Evolutionary conservation across 805 yeast genomes (phyloP), one percentile per base, ranked within the genome.

Genomic region (Saccharomyces mikatae): DNA sequence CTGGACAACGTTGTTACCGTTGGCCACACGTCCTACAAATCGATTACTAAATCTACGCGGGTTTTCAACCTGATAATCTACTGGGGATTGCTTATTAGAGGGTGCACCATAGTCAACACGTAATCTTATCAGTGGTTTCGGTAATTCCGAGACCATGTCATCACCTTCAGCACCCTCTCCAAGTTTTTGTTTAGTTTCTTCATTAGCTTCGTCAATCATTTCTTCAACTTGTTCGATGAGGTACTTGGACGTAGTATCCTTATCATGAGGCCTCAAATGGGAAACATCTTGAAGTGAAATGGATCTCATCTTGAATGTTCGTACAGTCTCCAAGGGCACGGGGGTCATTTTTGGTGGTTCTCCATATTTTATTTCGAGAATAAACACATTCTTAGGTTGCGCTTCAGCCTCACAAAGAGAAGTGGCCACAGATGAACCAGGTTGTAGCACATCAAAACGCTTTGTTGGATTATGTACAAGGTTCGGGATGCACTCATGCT

Each of bases 381-480:
- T 74, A 54, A 86, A 91, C 0, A 84, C 91, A 65, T 82, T 78
- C 66, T 94, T 94, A 32, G 78, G 80, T 14, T 81, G 76, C 0
- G 89, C 80, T 66, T 94, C 99, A 10, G 92, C 95, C 52, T 87
- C 94, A 56, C 87, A 80, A 26, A 94, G 74, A 2, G 96, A 84
- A 0, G 99, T 94, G 0, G 96, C 97, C 17, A 94, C 87, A 0
- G 96, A 87, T 1, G 96, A 88, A 0, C 99, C 99, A 0, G 96
- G 94, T 66, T 90, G 97, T 41, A 94, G 75, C 0, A 90, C 89
- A 53, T 82, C 82, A 64, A 92, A 89, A 0, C 84, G 86, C 56
- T 78, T 80, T 4, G 62, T 56, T 1, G 72, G 63, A 62, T 86
- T 85, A 48, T 74, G 74, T 1, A 75, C 78, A 0, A 96, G 82